These are phyloP conservation scores for Myxozyma mucilagina DNA, from an alignment of 805 yeast genomes.

Conservation along the genomic window DNA sequence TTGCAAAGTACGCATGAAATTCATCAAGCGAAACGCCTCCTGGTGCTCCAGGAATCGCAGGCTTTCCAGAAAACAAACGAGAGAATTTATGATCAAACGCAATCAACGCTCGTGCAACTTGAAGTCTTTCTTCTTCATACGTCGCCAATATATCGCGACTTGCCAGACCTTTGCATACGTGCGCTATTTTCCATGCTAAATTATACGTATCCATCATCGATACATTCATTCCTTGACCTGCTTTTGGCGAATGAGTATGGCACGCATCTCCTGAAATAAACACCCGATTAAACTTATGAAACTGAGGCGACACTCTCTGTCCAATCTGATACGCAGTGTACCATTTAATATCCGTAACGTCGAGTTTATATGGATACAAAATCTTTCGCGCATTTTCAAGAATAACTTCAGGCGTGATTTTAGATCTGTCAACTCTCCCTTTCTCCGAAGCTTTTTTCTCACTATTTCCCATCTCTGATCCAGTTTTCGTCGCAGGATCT, in stretches of 20 bases:
- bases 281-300: constrained; percentile 35
- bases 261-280: constrained; percentile 41
- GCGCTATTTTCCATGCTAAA: constrained; percentile 41
- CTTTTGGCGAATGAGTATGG: constrained; percentile 39
- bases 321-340: constrained; percentile 34
- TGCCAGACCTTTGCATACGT: constrained; percentile 39
- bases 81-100: constrained; percentile 39
- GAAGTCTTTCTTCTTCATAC: constrained; percentile 38
- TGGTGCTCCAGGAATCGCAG: constrained; percentile 32
- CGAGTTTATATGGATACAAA: constrained; percentile 35
- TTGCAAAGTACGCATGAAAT: constrained; percentile 37
- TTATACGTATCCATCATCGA: constrained; percentile 39
- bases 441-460: constrained; percentile 29
- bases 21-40: constrained; percentile 39
- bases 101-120: constrained; percentile 41
- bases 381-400: constrained; percentile 35
- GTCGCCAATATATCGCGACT: constrained; percentile 35
- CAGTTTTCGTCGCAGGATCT: constrained; percentile 9
- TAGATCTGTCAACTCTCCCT: constrained; percentile 39
- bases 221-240: constrained; percentile 43
- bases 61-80: constrained; percentile 39
- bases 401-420: constrained; percentile 42
- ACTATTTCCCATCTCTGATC: constrained; percentile 21
- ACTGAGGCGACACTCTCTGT: constrained; percentile 40
- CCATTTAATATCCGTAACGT: constrained; percentile 35